Evolutionary conservation across 768 basidiomycete genomes (phyloP).

Genomic region (Leccinum rimulosum): DNA sequence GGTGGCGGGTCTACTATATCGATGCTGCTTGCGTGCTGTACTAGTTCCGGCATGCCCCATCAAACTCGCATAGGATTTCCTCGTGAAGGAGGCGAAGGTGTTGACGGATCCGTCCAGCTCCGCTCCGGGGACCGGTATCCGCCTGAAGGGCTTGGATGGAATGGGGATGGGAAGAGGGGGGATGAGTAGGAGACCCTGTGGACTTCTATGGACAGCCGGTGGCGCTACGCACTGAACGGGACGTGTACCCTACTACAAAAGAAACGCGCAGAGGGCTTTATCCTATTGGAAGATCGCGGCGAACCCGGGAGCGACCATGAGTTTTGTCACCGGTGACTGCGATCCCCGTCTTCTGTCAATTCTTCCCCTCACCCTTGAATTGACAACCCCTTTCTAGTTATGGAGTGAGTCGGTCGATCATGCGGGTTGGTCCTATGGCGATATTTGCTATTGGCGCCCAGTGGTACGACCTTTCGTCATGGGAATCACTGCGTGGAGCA

Average conservation of each 20-base stretch:
- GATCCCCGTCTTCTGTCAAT: neutral
- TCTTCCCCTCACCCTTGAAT: neutral
- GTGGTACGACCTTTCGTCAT: neutral
- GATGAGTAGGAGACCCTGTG: neutral
- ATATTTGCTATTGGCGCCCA: constrained; percentile 12
- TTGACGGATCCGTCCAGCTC: constrained; percentile 10
- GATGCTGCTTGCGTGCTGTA: neutral
- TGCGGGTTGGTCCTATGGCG: neutral
- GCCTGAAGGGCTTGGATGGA: neutral
- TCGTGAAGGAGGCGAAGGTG: neutral
- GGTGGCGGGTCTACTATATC: constrained; percentile 2
- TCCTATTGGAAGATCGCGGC: constrained; percentile 5
- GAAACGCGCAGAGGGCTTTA: constrained; percentile 10
- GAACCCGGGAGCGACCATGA: neutral
- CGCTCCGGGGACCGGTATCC: constrained; percentile 11
- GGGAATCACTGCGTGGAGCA: neutral
- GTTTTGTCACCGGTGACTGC: neutral
- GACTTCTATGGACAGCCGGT: constrained; percentile 2
- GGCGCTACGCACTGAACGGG: neutral
- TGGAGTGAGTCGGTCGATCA: neutral
- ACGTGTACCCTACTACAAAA: neutral
- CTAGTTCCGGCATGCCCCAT: neutral
- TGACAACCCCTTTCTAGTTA: constrained; percentile 3
- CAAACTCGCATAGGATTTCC: neutral
- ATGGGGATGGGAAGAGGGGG: neutral